Evolutionary conservation across 1,284 basidiomycete genomes (phyloP).

Genomic region (Tylopilus sp.): DNA sequence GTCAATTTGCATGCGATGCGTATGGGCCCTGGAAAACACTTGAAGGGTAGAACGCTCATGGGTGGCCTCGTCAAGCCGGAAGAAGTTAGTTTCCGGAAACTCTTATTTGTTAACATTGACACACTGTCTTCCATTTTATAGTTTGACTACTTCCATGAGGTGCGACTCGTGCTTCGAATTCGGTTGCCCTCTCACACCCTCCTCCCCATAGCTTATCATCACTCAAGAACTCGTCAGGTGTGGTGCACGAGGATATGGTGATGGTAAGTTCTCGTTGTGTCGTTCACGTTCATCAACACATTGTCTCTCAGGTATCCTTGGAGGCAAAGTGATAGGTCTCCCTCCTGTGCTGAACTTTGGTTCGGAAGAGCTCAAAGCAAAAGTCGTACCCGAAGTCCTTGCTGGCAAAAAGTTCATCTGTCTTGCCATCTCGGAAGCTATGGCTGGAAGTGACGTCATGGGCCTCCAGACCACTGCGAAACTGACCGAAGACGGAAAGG

Average conservation of each 20-base stretch:
- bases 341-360: conserved; percentile 87
- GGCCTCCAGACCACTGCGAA: conserved; percentile 80
- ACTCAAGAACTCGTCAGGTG: conserved; percentile 82
- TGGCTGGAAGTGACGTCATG: conserved; percentile 89
- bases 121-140: neutral
- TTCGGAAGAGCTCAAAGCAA: conserved; percentile 71
- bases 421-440: conserved; percentile 85
- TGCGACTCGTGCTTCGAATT: conserved; percentile 25
- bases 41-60: conserved; percentile 81
- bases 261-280: conserved; percentile 37
- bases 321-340: conserved; percentile 76
- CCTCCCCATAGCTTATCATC: conserved; percentile 63
- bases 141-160: conserved; percentile 85
- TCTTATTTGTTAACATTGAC: neutral
- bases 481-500: conserved; percentile 80
- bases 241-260: conserved; percentile 74
- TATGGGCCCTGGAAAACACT: conserved; percentile 82
- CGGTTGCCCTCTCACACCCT: conserved; percentile 1
- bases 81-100: conserved; percentile 51
- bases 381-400: conserved; percentile 80
- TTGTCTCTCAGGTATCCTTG: conserved; percentile 54
- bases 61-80: conserved; percentile 83
- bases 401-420: conserved; percentile 77
- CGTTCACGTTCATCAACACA: neutral
- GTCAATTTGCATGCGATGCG: conserved; percentile 86